Evolutionary conservation across 2,329 filamentous ascomycete genomes (phyloP).

Genomic region (Colletotrichum cordylinicola): DNA sequence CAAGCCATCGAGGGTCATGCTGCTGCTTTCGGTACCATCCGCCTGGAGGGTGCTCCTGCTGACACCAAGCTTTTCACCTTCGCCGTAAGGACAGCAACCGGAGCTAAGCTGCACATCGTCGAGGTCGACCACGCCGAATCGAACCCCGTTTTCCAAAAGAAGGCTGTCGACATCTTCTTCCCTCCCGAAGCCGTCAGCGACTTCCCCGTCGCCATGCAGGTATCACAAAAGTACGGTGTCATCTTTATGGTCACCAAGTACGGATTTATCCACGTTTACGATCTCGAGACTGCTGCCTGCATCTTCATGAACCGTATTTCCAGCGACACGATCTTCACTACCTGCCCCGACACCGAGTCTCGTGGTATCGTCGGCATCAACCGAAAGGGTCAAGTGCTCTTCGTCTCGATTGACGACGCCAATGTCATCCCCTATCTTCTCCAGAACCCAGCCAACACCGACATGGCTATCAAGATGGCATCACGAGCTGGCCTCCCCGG

Average conservation of each 20-base stretch:
- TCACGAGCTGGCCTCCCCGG: constrained; percentile 92
- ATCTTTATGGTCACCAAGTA: constrained; percentile 99
- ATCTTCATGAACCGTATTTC: constrained; percentile 99
- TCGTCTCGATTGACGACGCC: constrained; percentile 90
- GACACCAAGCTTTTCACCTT: constrained; percentile 98
- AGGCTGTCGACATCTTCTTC: constrained; percentile 97
- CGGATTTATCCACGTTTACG: constrained; percentile 98
- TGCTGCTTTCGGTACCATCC: constrained; percentile 88
- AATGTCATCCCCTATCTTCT: constrained; percentile 94
- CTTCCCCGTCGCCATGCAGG: constrained; percentile 97
- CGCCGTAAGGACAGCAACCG: constrained; percentile 85
- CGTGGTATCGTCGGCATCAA: constrained; percentile 94
- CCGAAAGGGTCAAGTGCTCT: constrained; percentile 94
- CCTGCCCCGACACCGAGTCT: constrained; percentile 81
- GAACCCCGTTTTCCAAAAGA: constrained; percentile 92
- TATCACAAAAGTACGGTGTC: constrained; percentile 95
- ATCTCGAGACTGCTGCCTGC: constrained; percentile 91
- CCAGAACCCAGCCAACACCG: constrained; percentile 92
- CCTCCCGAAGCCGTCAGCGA: constrained; percentile 94
- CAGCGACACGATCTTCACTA: constrained; percentile 98
- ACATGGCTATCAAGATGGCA: constrained; percentile 94
- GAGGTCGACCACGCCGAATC: constrained; percentile 93
- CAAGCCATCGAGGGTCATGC: constrained; percentile 98
- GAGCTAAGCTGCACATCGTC: constrained; percentile 95
- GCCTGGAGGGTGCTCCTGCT: constrained; percentile 85